These are phyloP conservation scores for Globisporangium recalcitrans DNA, from an alignment of 352 stramenopile genomes.

Conservation along the genomic window DNA sequence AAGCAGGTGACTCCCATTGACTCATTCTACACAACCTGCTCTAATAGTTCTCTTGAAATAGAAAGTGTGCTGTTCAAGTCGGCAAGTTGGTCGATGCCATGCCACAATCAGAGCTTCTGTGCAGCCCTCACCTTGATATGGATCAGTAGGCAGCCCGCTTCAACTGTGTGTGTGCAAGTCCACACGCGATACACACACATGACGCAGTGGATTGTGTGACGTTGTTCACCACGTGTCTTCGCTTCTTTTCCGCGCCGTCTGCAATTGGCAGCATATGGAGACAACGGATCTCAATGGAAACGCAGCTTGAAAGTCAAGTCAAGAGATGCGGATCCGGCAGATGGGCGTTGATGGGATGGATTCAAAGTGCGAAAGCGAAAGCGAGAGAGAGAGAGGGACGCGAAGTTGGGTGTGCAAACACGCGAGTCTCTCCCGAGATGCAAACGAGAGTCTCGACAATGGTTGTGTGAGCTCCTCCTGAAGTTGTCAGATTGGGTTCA, in stretches of 20 bases:
- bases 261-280: background rate
- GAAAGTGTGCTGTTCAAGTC: too few relatives aligned
- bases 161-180: background rate
- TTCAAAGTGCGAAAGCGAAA: background rate
- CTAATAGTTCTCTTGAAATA: too few relatives aligned
- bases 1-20: too few relatives aligned
- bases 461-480: too few relatives aligned
- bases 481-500: background rate
- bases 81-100: too few relatives aligned
- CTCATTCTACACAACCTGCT: too few relatives aligned
- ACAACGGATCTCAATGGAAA: background rate
- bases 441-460: background rate
- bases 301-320: background rate
- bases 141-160: too few relatives aligned
- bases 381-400: background rate
- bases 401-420: background rate
- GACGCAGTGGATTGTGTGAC: background rate
- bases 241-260: background rate
- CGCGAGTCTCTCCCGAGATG: constrained; percentile 8
- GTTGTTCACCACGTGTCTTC: background rate
- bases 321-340: constrained; percentile 14
- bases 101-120: too few relatives aligned
- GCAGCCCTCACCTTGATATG: too few relatives aligned
- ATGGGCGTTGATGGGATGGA: constrained; percentile 11
- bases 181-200: background rate